Conservation (phyloP, 2,329 filamentous ascomycete genomes). For the Colletotrichum sp. region DNA sequence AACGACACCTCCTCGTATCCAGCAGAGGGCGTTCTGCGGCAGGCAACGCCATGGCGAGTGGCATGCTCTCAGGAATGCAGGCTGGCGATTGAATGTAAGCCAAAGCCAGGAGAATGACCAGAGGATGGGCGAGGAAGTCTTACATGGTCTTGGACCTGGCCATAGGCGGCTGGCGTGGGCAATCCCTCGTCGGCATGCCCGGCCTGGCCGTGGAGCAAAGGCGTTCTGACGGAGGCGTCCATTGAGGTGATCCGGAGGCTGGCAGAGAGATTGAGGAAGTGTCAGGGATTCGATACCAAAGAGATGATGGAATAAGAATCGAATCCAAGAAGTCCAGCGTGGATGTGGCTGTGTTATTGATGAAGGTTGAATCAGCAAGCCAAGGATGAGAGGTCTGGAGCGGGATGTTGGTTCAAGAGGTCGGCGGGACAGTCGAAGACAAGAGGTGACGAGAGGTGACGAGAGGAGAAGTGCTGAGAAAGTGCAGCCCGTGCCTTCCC, state of each 20-base stretch:
- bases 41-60: constrained; percentile 57
- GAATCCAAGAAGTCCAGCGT: neutral
- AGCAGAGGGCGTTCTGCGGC: constrained; percentile 49
- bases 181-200: neutral
- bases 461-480: neutral
- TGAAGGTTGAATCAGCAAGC: neutral
- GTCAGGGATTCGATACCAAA: neutral
- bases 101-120: neutral
- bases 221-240: constrained; percentile 21
- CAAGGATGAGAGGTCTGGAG: neutral
- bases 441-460: too few species aligned
- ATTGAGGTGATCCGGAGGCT: neutral
- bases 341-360: neutral
- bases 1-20: constrained; percentile 46
- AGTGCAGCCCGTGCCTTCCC: neutral
- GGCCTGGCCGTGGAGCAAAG: constrained; percentile 19
- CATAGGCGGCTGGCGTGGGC: constrained; percentile 19
- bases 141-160: constrained; percentile 33
- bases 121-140: neutral
- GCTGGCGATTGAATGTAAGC: constrained; percentile 36
- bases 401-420: neutral
- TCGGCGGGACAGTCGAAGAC: neutral
- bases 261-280: neutral
- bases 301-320: neutral
- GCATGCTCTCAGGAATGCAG: constrained; percentile 55